Conservation (phyloP, 2,329 filamentous ascomycete species). For the Alternaria tenuissima region DNA sequence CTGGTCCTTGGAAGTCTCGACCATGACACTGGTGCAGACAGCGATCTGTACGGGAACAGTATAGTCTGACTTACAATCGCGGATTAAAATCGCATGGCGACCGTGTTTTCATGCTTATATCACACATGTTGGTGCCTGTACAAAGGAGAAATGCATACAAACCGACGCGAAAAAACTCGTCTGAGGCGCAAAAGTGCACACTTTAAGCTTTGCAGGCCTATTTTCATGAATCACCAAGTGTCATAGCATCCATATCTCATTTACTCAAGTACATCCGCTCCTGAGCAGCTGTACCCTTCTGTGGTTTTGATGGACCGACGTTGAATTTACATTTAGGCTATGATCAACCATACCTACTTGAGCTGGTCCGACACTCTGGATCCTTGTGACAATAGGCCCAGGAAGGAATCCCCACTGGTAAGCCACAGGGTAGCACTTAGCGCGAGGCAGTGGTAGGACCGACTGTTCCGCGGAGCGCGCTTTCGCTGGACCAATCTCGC, state of each 20-base stretch:
- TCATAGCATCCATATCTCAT: background rate
- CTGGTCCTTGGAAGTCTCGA: background rate
- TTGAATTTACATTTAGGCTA: slow-evolving; percentile 11
- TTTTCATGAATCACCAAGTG: background rate
- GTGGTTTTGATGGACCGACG: background rate
- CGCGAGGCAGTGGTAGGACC: slow-evolving; percentile 4
- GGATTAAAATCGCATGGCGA: background rate
- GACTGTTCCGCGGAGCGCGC: slow-evolving; percentile 3
- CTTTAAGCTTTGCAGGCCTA: background rate
- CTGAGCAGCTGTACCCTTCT: background rate
- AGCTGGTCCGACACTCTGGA: slow-evolving; percentile 2
- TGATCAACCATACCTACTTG: slow-evolving; percentile 6
- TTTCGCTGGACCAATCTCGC: slow-evolving; percentile 5
- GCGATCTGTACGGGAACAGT: background rate
- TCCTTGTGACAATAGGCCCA: background rate
- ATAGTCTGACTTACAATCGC: background rate
- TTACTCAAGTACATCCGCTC: background rate
- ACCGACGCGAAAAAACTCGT: background rate
- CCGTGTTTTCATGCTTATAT: background rate
- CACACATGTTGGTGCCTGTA: background rate
- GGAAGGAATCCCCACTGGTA: background rate
- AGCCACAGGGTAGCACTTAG: slow-evolving; percentile 5
- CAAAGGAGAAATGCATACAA: background rate
- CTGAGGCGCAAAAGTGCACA: background rate
- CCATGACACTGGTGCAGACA: background rate